Evolutionary conservation across 371 early-diverging fungal genomes (phyloP).

Genomic region (Actinomucor elegans): DNA sequence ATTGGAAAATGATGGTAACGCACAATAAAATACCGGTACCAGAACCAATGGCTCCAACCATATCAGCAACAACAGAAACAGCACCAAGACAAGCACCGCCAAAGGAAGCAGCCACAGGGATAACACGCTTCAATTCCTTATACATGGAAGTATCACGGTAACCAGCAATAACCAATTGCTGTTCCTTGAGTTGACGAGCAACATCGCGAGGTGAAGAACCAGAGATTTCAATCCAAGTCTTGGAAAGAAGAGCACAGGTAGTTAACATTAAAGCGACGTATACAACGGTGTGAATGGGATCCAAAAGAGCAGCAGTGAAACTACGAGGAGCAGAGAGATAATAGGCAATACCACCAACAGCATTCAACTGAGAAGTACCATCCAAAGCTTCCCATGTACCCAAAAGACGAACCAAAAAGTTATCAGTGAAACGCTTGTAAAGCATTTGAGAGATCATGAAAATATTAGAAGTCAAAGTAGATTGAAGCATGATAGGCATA

Average conservation of each 20-base stretch:
- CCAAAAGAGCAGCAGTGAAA: slow-evolving; percentile 80
- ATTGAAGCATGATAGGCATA: slow-evolving; percentile 99
- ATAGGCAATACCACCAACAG: slow-evolving; percentile 97
- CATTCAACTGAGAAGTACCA: slow-evolving; percentile 90
- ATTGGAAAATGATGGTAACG: slow-evolving; percentile 99
- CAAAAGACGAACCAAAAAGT: slow-evolving; percentile 91
- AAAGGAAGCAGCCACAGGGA: slow-evolving; percentile 96
- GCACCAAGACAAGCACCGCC: slow-evolving; percentile 98
- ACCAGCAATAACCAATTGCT: slow-evolving; percentile 96
- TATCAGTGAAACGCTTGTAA: slow-evolving; percentile 96
- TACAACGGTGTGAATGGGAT: slow-evolving; percentile 95
- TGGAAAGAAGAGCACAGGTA: slow-evolving; percentile 96
- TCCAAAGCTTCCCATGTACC: slow-evolving; percentile 98
- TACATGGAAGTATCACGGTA: slow-evolving; percentile 97
- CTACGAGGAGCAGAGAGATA: slow-evolving; percentile 97
- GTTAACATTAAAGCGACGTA: slow-evolving; percentile 95
- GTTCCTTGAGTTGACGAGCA: slow-evolving; percentile 97
- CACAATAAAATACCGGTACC: slow-evolving; percentile 99
- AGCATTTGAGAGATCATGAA: slow-evolving; percentile 98
- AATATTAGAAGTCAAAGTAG: slow-evolving; percentile 95
- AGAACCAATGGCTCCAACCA: slow-evolving; percentile 95
- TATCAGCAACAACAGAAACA: slow-evolving; percentile 96
- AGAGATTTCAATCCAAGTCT: slow-evolving; percentile 99
- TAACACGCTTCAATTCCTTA: slow-evolving; percentile 98
- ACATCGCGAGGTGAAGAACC: slow-evolving; percentile 97